Percentiles rank a stretch among this genome's conserved stretches.
phyloP scores from a whole-genome alignment of 2,329 filamentous ascomycete species.

The Lachnum nothofagi region DNA sequence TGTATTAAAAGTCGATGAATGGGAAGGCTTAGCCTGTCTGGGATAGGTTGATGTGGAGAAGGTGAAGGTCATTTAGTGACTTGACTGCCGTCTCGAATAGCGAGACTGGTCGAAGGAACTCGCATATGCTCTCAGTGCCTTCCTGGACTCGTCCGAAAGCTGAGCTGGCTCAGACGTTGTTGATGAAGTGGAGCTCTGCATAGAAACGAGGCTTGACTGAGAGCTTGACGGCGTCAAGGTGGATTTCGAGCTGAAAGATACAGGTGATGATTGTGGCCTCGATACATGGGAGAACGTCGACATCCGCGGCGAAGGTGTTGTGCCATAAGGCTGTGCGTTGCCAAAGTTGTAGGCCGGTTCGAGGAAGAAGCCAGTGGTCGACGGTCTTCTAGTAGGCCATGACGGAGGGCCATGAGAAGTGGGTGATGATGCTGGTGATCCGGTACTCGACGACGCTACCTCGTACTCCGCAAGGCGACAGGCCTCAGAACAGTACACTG shows the following conservation, averaged over 20 bases:
- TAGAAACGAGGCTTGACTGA: slow-evolving; percentile 76
- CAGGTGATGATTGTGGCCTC: slow-evolving; percentile 42
- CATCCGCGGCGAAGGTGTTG: slow-evolving; percentile 39
- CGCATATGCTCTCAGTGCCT: slow-evolving; percentile 79
- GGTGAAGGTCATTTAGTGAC: slow-evolving; percentile 18
- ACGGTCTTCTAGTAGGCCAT: slow-evolving; percentile 48
- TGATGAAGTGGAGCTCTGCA: slow-evolving; percentile 58
- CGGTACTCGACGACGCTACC: slow-evolving; percentile 53
- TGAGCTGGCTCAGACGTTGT: slow-evolving; percentile 47
- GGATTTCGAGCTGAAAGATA: slow-evolving; percentile 37
- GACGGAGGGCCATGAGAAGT: slow-evolving; percentile 44
- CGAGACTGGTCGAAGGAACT: slow-evolving; percentile 74
- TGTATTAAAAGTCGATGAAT: slow-evolving; percentile 6
- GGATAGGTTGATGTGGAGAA: background rate
- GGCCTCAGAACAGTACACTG: slow-evolving; percentile 85
- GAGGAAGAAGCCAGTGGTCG: slow-evolving; percentile 56
- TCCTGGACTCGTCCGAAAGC: slow-evolving; percentile 70
- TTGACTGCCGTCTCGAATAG: slow-evolving; percentile 32
- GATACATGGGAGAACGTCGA: slow-evolving; percentile 43
- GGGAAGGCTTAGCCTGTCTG: background rate
- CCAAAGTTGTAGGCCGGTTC: slow-evolving; percentile 72
- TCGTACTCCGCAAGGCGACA: slow-evolving; percentile 87
- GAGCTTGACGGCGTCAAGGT: slow-evolving; percentile 68
- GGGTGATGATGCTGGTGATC: slow-evolving; percentile 55
- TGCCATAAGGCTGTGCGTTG: slow-evolving; percentile 54